phyloP scores from a whole-genome alignment of 2,329 filamentous ascomycete genomes.

The Beauveria australis region DNA sequence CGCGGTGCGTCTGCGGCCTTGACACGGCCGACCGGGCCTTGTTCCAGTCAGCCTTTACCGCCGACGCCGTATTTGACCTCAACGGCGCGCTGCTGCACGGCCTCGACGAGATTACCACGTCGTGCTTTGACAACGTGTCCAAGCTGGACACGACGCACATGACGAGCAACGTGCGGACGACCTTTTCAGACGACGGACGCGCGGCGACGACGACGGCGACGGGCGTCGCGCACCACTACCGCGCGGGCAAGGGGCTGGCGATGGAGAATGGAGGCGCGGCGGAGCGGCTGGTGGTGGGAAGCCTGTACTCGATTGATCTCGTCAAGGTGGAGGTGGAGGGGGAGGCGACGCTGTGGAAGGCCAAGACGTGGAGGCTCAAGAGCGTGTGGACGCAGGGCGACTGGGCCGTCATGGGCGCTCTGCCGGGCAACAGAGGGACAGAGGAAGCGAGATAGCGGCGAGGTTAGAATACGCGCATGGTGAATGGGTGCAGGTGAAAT shows the following conservation, averaged over 20 bases:
- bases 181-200: neutral
- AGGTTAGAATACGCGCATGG: neutral
- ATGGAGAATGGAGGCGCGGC: neutral
- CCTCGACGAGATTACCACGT: neutral
- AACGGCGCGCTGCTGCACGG: neutral
- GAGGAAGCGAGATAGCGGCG: neutral
- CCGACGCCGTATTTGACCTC: conserved; percentile 2
- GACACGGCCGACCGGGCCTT: conserved; percentile 8
- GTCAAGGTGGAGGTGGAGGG: neutral
- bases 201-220: conserved; percentile 3
- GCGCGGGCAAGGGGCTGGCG: neutral
- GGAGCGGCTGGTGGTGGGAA: neutral
- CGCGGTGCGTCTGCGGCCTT: neutral
- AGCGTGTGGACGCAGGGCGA: conserved; percentile 7
- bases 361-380: conserved; percentile 7
- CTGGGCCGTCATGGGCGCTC: conserved; percentile 5
- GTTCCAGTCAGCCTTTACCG: conserved; percentile 5
- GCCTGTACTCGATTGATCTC: conserved; percentile 2
- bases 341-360: conserved; percentile 5
- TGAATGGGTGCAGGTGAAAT: neutral
- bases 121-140: neutral
- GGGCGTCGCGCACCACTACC: conserved; percentile 6
- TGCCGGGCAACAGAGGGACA: neutral
- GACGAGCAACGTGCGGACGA: conserved; percentile 3
- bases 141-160: conserved; percentile 8